These are phyloP conservation scores for Mortierella sp. DNA, from an alignment of 371 early-diverging fungal species.

Conservation along the genomic window DNA sequence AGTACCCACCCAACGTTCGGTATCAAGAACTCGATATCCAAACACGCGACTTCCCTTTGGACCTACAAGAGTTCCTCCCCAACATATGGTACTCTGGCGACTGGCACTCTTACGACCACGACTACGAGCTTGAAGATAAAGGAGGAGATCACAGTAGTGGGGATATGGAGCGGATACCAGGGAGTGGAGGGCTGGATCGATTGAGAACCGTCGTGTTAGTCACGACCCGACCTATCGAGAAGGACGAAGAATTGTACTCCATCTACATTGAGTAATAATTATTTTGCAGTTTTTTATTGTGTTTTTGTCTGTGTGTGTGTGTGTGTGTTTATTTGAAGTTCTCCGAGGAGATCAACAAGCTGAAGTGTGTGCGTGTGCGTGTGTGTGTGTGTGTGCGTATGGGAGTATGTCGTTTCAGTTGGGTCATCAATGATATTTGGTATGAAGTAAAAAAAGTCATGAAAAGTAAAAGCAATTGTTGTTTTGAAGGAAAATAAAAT, in stretches of 20 bases:
- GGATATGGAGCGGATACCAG: constrained; percentile 2
- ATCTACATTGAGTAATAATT: constrained; percentile 63
- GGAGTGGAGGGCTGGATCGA: constrained; percentile 14
- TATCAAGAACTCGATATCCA: constrained; percentile 70
- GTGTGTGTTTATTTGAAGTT: not conserved
- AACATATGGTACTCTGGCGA: constrained; percentile 61
- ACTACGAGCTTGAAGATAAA: constrained; percentile 21
- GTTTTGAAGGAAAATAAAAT: not conserved
- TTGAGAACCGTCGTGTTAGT: constrained; percentile 63
- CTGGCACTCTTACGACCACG: constrained; percentile 47
- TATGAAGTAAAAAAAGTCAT: constrained; percentile 1
- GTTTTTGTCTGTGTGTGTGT: not conserved
- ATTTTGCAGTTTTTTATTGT: not conserved
- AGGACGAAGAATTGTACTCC: constrained; percentile 67
- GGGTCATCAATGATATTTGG: constrained; percentile 11
- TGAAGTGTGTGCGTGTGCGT: not conserved
- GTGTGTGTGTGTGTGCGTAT: not conserved
- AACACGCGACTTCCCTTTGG: constrained; percentile 56
- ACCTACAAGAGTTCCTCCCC: constrained; percentile 64
- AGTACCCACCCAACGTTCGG: constrained; percentile 62
- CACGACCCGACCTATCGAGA: constrained; percentile 56
- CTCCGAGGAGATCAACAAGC: not conserved
- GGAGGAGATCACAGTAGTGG: constrained; percentile 27
- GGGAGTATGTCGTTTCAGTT: not conserved
- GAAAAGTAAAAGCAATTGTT: not conserved